Evolutionary conservation across 345 rosid species (phyloP).

Genomic region (Syzygium aromaticum): DNA sequence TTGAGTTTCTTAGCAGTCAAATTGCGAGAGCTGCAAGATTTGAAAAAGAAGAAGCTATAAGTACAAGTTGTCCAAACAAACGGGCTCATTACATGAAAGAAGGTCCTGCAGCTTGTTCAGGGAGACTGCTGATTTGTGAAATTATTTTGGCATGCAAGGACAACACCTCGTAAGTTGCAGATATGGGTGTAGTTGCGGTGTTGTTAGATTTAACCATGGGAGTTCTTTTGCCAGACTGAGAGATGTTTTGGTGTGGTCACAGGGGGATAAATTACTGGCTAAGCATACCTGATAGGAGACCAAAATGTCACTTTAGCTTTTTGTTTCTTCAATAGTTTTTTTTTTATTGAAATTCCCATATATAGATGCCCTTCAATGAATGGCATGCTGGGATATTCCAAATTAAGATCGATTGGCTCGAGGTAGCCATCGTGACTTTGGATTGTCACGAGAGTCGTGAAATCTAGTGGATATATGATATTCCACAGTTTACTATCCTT

Average conservation of each 20-base stretch:
- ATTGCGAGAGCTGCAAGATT: neutral
- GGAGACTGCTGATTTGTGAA: neutral
- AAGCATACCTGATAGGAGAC: neutral
- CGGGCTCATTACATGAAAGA: neutral
- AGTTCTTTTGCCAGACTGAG: neutral
- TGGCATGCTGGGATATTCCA: too few species aligned
- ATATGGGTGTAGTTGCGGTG: neutral
- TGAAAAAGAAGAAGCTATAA: neutral
- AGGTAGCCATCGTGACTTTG: neutral
- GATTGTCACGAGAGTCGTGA: neutral
- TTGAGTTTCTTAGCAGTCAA: neutral
- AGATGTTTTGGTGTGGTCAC: neutral
- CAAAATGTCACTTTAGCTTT: neutral
- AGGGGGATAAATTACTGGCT: neutral
- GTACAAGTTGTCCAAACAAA: neutral
- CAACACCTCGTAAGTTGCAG: neutral
- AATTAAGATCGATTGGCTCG: too few species aligned
- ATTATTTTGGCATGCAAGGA: neutral
- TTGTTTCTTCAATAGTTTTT: neutral
- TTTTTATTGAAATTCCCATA: neutral
- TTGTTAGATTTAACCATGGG: neutral
- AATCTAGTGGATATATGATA: neutral
- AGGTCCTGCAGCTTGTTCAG: neutral
- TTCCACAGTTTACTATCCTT: neutral
- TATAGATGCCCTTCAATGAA: neutral